A percentile compares a stretch with the other conserved stretches of the same genome.
These are phyloP conservation scores for Grigorovia transvaalensis DNA, from an alignment of 805 yeast species.

Conservation along the genomic window DNA sequence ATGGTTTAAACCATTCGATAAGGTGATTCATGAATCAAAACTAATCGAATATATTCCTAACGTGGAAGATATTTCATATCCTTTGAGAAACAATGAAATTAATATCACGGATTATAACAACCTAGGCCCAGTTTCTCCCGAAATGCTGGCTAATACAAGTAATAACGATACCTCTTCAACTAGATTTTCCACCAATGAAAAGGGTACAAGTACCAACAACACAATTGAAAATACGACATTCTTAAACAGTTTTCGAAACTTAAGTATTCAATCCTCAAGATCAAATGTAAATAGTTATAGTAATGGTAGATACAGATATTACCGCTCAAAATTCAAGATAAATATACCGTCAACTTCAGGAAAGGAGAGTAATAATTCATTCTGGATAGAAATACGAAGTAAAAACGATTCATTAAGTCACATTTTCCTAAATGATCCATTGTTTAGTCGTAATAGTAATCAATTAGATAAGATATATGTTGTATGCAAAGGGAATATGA, in stretches of 20 bases:
- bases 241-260: not conserved
- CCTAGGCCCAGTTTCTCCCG: not conserved
- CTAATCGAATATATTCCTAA: conserved; percentile 22
- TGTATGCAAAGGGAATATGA: conserved; percentile 6
- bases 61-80: conserved; percentile 12
- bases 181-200: not conserved
- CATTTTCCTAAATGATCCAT: conserved; percentile 15
- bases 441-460: conserved; percentile 18
- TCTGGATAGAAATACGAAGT: conserved; percentile 22
- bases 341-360: conserved; percentile 9
- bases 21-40: conserved; percentile 12
- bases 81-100: not conserved
- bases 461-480: conserved; percentile 18
- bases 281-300: not conserved
- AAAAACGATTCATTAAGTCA: conserved; percentile 10
- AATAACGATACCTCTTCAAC: not conserved
- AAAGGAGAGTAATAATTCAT: conserved; percentile 5
- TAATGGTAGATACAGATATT: conserved; percentile 1
- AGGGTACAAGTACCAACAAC: not conserved
- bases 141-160: not conserved
- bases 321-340: conserved; percentile 12
- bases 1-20: conserved; percentile 25
- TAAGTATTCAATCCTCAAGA: not conserved
- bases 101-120: not conserved
- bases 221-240: not conserved